These are phyloP conservation scores for Flaveria linearis DNA, from an alignment of 129 eudicot species.

Conservation along the genomic window DNA sequence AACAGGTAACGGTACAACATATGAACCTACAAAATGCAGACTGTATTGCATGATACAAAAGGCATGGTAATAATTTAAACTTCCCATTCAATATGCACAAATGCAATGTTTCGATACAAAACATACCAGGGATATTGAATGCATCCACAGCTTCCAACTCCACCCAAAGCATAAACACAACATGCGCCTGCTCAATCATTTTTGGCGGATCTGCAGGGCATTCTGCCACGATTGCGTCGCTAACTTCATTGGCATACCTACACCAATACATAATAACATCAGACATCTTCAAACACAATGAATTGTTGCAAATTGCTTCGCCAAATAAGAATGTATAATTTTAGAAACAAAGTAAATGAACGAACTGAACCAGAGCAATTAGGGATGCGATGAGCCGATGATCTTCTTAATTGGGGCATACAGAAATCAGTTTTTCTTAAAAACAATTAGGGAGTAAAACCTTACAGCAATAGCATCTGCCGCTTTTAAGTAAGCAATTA, in stretches of 20 bases:
- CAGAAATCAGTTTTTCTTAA: too few species aligned
- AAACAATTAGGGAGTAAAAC: too few species aligned
- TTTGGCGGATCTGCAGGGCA: constrained; percentile 89
- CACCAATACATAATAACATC: too few species aligned
- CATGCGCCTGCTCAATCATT: constrained; percentile 96
- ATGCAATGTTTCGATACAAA: not conserved
- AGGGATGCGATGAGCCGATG: too few species aligned
- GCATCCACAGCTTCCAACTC: constrained; percentile 82
- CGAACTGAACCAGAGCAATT: too few species aligned
- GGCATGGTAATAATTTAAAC: not conserved
- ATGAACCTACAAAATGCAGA: not conserved
- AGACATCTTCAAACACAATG: not conserved
- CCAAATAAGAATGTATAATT: not conserved
- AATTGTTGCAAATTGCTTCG: too few species aligned
- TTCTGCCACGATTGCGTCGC: constrained; percentile 42
- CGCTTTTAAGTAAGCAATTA: constrained; percentile 75
- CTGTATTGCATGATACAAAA: not conserved
- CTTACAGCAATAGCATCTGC: constrained; percentile 3
- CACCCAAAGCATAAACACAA: constrained; percentile 82
- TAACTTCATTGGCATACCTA: too few species aligned
- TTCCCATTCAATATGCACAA: not conserved
- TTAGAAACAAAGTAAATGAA: too few species aligned
- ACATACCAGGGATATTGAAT: constrained; percentile 62
- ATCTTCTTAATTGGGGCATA: too few species aligned
- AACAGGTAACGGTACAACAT: not conserved